Conservation (phyloP, 345 rosid genomes). For the Isatis tinctoria region DNA sequence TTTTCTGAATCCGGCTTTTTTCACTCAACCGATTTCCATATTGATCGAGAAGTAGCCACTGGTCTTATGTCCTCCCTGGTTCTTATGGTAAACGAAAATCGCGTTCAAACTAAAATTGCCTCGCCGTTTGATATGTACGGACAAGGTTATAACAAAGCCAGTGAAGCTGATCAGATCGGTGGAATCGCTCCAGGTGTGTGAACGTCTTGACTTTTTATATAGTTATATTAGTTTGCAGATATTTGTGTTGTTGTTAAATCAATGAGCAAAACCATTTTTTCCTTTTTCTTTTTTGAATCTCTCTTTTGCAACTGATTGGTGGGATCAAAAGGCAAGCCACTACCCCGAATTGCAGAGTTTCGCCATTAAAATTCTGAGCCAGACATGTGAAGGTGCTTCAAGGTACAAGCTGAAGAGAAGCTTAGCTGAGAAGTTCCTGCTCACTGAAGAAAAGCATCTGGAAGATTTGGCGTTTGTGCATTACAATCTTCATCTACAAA, state of each 20-base stretch:
- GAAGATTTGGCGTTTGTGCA: constrained; percentile 38
- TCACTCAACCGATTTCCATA: constrained; percentile 43
- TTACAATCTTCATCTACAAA: constrained; percentile 45
- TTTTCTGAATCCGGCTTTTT: constrained; percentile 52
- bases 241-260: neutral
- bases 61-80: constrained; percentile 45
- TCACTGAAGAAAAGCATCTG: constrained; percentile 15
- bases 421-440: constrained; percentile 44
- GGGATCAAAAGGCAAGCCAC: constrained; percentile 43
- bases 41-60: constrained; percentile 43
- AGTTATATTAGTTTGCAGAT: neutral
- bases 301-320: constrained; percentile 50
- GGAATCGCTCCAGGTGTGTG: constrained; percentile 44
- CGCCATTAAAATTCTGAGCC: constrained; percentile 45
- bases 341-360: constrained; percentile 51
- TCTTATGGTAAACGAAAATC: constrained; percentile 32
- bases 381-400: constrained; percentile 53
- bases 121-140: constrained; percentile 42
- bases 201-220: neutral
- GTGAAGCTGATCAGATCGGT: constrained; percentile 29
- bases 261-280: neutral
- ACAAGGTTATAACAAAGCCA: constrained; percentile 38
- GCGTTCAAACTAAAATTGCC: constrained; percentile 29
- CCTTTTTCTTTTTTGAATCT: neutral
- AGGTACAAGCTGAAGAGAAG: constrained; percentile 44